A percentile compares a stretch with the other conserved stretches of the same genome.
phyloP scores from a whole-genome alignment of 768 basidiomycete species.

The Chalciporus sphaerocephalus region DNA sequence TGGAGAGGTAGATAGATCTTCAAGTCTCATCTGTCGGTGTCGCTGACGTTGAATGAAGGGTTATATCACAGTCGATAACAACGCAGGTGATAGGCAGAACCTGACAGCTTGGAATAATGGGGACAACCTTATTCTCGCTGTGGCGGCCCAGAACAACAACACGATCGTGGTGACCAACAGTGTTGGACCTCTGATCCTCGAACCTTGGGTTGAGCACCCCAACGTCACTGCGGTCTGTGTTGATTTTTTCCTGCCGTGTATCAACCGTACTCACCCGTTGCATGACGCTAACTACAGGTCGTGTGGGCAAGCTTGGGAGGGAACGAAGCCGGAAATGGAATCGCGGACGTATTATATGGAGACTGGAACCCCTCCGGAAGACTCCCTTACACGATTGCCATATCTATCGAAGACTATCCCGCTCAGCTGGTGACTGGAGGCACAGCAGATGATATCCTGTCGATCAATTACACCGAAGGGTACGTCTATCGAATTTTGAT shows the following conservation, averaged over 20 bases:
- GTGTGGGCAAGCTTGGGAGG: conserved; percentile 56
- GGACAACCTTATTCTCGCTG: conserved; percentile 42
- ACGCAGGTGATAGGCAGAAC: conserved; percentile 38
- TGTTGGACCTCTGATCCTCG: conserved; percentile 66
- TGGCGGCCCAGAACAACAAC: conserved; percentile 67
- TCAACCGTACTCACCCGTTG: too few relatives aligned
- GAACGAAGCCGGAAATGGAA: conserved; percentile 72
- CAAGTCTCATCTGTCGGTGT: neutral
- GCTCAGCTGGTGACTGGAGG: conserved; percentile 32
- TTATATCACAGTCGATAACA: conserved; percentile 58
- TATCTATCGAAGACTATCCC: conserved; percentile 47
- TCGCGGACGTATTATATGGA: conserved; percentile 80
- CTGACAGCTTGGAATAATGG: conserved; percentile 37
- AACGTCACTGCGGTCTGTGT: conserved; percentile 70
- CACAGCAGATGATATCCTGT: conserved; percentile 28
- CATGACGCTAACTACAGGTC: conserved; percentile 19
- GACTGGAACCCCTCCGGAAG: conserved; percentile 70
- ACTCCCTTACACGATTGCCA: conserved; percentile 69
- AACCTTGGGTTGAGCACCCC: conserved; percentile 71
- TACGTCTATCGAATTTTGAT: conserved; percentile 1
- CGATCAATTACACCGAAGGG: conserved; percentile 62
- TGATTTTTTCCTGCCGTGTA: too few relatives aligned
- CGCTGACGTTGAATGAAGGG: conserved; percentile 23
- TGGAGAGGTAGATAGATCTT: conserved; percentile 51
- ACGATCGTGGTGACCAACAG: conserved; percentile 79